These are phyloP conservation scores for Dichotomopilus funicola DNA, from an alignment of 2,329 filamentous ascomycete genomes.

Conservation along the genomic window DNA sequence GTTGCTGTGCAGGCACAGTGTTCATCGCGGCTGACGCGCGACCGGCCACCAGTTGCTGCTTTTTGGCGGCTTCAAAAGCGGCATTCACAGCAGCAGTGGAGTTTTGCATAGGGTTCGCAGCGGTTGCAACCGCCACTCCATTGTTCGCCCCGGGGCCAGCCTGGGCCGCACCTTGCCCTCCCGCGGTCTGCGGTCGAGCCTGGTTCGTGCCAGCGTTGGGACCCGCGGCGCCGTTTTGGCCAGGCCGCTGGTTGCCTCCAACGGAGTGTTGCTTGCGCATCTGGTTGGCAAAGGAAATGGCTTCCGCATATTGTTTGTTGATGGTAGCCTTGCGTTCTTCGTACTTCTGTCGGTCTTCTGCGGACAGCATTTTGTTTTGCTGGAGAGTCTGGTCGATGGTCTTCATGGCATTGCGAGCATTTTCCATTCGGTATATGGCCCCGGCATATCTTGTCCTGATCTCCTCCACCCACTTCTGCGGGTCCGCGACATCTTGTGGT, in stretches of 20 bases:
- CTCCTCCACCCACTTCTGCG: slow-evolving; percentile 43
- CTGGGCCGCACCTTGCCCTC: slow-evolving; percentile 8
- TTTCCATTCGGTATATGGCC: slow-evolving; percentile 46
- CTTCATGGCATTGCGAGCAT: slow-evolving; percentile 34
- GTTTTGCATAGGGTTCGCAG: slow-evolving; percentile 19
- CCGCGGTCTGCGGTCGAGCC: slow-evolving; percentile 12
- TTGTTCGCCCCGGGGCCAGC: slow-evolving; percentile 17
- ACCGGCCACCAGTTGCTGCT: slow-evolving; percentile 32
- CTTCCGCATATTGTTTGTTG: slow-evolving; percentile 41
- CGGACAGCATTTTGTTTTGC: slow-evolving; percentile 37
- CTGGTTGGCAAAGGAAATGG: slow-evolving; percentile 41
- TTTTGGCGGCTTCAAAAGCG: slow-evolving; percentile 41
- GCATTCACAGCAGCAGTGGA: slow-evolving; percentile 37
- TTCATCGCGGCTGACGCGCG: slow-evolving; percentile 22
- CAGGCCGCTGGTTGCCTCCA: slow-evolving; percentile 23
- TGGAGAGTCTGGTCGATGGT: slow-evolving; percentile 37
- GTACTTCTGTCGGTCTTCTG: slow-evolving; percentile 42
- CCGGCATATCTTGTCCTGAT: slow-evolving; percentile 42
- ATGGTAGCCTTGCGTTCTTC: slow-evolving; percentile 39
- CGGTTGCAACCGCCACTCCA: slow-evolving; percentile 21
- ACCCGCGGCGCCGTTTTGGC: slow-evolving; percentile 16
- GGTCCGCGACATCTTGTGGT: slow-evolving; percentile 37
- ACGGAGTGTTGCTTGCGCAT: slow-evolving; percentile 42
- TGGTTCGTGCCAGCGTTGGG: slow-evolving; percentile 13
- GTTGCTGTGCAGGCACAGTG: slow-evolving; percentile 19